phyloP scores from a whole-genome alignment of 2,329 filamentous ascomycete genomes.

The Pseudogymnoascus sp. region DNA sequence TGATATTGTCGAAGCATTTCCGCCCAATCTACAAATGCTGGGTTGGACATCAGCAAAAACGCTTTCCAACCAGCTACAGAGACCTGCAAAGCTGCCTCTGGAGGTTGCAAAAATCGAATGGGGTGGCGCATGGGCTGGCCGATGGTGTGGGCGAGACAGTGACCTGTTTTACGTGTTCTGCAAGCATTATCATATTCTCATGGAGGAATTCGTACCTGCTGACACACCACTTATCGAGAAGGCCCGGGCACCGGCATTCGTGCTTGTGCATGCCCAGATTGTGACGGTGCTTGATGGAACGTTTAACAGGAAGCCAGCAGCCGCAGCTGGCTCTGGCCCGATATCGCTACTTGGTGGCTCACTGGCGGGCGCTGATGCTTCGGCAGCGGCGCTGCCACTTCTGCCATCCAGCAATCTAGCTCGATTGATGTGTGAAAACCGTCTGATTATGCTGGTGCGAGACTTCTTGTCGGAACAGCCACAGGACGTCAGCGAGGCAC shows the following conservation, averaged over 20 bases:
- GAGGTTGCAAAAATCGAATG: slow-evolving; percentile 55
- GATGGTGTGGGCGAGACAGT: slow-evolving; percentile 66
- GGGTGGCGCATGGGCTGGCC: slow-evolving; percentile 60
- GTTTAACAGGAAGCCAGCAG: slow-evolving; percentile 50
- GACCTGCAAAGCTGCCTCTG: slow-evolving; percentile 46
- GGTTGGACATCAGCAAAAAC: slow-evolving; percentile 52
- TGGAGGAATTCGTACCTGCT: slow-evolving; percentile 48
- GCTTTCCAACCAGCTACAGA: slow-evolving; percentile 46
- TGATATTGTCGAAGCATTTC: slow-evolving; percentile 30
- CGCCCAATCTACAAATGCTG: slow-evolving; percentile 46
- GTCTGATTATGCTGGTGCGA: slow-evolving; percentile 60
- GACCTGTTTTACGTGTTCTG: slow-evolving; percentile 68
- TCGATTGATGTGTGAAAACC: slow-evolving; percentile 62
- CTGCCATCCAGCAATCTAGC: slow-evolving; percentile 50
- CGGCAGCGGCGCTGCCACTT: slow-evolving; percentile 47
- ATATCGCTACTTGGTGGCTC: slow-evolving; percentile 44
- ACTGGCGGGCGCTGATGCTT: slow-evolving; percentile 49
- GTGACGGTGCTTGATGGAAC: slow-evolving; percentile 58
- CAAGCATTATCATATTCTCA: slow-evolving; percentile 61
- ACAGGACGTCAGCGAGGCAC: slow-evolving; percentile 42
- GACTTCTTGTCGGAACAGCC: slow-evolving; percentile 58
- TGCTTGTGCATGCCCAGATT: slow-evolving; percentile 62
- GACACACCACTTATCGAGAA: slow-evolving; percentile 46
- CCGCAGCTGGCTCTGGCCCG: slow-evolving; percentile 39
- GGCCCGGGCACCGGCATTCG: slow-evolving; percentile 52